Evolutionary conservation across 1,139 yeast genomes (phyloP), one percentile per base, ranked within the genome.

Genomic region (Blastobotrys indianensis): DNA sequence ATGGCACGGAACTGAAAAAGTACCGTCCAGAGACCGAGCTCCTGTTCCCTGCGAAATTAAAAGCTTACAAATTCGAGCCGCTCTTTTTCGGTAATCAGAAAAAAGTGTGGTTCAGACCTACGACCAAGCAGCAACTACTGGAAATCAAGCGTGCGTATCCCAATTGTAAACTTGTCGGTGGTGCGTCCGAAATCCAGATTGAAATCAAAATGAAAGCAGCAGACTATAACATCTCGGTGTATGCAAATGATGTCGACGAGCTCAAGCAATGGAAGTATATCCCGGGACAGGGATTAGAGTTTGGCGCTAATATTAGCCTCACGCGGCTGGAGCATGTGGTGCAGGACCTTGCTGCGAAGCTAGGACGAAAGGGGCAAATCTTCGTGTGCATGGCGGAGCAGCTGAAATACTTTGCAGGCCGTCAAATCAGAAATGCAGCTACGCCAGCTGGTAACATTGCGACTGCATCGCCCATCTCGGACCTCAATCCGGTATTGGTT

Each of bases 401-500:
- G 51, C 59, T 72, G 43, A 70, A 70, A 54, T 64, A 66, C 50
- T 72, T 72, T 56, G 76, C 76, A 1, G 75, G 76, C 1, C 62
- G 75, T 25, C 76, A 73, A 50, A 70, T 72, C 42, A 63, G 76
- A 42, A 72, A 72, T 48, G 75, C 69, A 6, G 76, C 75, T 11
- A 71, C 75, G 5, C 72, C 75, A 1, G 74, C 75, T 0, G 76
- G 76, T 28, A 70, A 70, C 34, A 68, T 72, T 39, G 74, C 72
- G 11, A 72, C 76, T 2, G 76, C 76, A 1, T 69, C 74, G n/a
- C 76, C 76, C 25, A 72, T 72, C 48, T 68, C 75, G 1, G 76
- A 72, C 50, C 52, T 72, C 55, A 72, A 72, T 52, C 76, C 76
- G 1, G 64, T 71, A 5, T 55, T 72, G 43, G 70, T 70, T 20